Base-by-base conservation (phyloP, 2,329 filamentous ascomycete species). In the Dothistroma septosporum region DNA sequence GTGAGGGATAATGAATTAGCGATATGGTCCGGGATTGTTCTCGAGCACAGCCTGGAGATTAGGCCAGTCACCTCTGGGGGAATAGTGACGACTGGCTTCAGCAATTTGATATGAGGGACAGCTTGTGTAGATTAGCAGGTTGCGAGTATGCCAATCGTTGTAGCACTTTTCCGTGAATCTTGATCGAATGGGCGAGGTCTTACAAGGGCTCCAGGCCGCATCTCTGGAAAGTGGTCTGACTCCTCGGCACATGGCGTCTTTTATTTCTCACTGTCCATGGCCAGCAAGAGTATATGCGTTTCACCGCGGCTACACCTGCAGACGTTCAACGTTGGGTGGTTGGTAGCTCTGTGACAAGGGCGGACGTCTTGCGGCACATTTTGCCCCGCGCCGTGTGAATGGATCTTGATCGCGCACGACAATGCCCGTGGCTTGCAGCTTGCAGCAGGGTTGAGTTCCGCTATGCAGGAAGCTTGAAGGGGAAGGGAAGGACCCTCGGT, bases 141-240 rank as follows among this genome's bases (percentile, higher is more conserved):
- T 53, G 50, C 50, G 50, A 53, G 28, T 53, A 35, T 53, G 50
- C 14, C 31, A 21, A 53, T 33, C 21, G 31, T 35, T 53, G 50
- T 28, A 24, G 47, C 47, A 49, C 3, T 11, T 24, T 49, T 14
- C n/a, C 11, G 24, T 24, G 19, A 14, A 50, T 28, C 7, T 28
- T n/a, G 47, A 14, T 19, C n/a, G 14, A 44, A 8, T 37, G 35
- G 11, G 8, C n/a, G 14, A 16, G 41, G 16, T n/a, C 14, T n/a
- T 19, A 9, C 16, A 16, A 44, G 16, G 10, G 4, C 41, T 44
- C 8, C n/a, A 8, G 14, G 3, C 5, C 2, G 35, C 11, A 37
- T 12, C 35, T 37, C n/a, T 44, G 8, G 14, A 19, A 44, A 19
- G 41, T 44, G 14, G 41, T 44, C 14, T 44, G 41, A 44, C 41